Base-by-base conservation (phyloP, 805 yeast genomes). In the Candida lessepsii region DNA sequence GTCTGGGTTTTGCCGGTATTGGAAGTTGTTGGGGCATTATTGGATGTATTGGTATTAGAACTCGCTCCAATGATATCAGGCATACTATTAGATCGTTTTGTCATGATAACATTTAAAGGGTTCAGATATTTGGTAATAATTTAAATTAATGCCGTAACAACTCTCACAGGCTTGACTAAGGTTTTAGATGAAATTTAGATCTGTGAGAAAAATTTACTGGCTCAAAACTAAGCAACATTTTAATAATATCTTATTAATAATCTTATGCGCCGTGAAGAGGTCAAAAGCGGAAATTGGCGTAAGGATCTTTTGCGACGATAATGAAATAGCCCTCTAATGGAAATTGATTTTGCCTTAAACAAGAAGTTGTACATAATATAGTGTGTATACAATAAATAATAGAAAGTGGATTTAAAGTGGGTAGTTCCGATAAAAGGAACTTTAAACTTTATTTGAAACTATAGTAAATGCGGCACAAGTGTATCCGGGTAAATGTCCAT, bases 1-100 rank as follows among this genome's bases (percentile, higher is more conserved):
- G 65, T 67, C 52, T 67, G 73, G 18, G 71, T 62, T 41, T 67
- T 67, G 11, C 60, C 59, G n/a, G n/a, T n/a, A n/a, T n/a, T n/a
- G n/a, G n/a, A n/a, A n/a, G n/a, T n/a, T n/a, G n/a, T n/a, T n/a
- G n/a, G n/a, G n/a, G n/a, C n/a, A n/a, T n/a, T n/a, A n/a, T n/a
- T n/a, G n/a, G n/a, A n/a, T n/a, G n/a, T n/a, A n/a, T n/a, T n/a
- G n/a, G n/a, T n/a, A n/a, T n/a, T n/a, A n/a, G 29, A 10, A 23
- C 17, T 17, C 3, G 11, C 31, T 8, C 27, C 35, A 26, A 41
- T 34, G 7, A 46, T 44, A 24, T 46, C 49, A 9, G 49, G 49
- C 40, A 46, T 40, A 17, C 41, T 35, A 31, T 42, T 40, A 7
- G 47, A 40, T 29, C 50, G 40, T 34, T 39, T 47, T n/a, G 35